Base-by-base conservation (phyloP, 2,329 filamentous ascomycete species). In the Fusarium nygamai region DNA sequence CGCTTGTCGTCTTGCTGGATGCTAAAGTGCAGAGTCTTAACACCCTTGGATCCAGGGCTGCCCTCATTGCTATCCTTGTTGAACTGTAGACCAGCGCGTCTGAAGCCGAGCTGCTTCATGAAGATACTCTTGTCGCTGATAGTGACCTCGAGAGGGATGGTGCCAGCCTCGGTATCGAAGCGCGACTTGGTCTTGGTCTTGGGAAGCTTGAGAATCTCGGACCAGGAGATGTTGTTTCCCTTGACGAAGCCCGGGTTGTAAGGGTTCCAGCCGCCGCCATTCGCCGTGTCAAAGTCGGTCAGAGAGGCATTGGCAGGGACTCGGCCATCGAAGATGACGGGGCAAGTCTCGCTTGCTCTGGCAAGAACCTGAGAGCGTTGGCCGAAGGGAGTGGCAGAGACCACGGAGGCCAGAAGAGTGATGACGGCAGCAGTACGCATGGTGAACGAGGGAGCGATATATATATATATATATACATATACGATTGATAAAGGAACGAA, bases 1-100 rank as follows among this genome's bases (percentile, higher is more conserved):
- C 87, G 83, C 46, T 82, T 76, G 47, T 62, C 50, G 72, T 91
- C 89, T 76, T 88, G 87, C 79, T 85, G 84, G 38, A 92, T 77
- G 74, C 86, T 89, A 80, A 89, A 91, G 81, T 92, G 90, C 58
- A 92, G 84, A 4, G 89, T 91, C 82, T 90, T 91, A 66, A 90
- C 81, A 24, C 80, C 82, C 82, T 88, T 86, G 82, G 86, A 82
- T 73, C 84, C 80, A 17, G 86, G 84, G 62, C 89, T 85, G 60
- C 91, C 84, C 68, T 90, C 89, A 20, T 77, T 77, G 61, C 51
- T 64, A 31, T 78, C 75, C 36, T 69, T 63, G 46, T 27, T 43
- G 51, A 78, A 76, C 64, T 77, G 75, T 8, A 77, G 67, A 5
- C 75, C 75, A 3, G 88, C 88, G 71, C 90, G 88, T 46, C 90